Percentiles rank a stretch among this genome's conserved stretches.
Conservation (phyloP, 1,139 yeast species). For the Scheffersomyces lignicola region DNA sequence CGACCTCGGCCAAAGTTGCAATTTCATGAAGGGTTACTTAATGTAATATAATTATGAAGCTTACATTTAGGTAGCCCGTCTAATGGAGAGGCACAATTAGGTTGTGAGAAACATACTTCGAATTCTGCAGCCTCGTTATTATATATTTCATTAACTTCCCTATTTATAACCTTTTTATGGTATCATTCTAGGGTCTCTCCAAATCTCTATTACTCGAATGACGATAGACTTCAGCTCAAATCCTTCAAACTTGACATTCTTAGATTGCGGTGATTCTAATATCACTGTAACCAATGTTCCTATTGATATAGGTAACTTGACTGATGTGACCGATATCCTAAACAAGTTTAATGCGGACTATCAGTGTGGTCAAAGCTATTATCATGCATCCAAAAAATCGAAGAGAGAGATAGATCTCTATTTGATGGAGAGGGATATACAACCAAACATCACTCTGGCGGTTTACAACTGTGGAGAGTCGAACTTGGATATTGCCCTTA, state of each 20-base stretch:
- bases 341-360: background rate
- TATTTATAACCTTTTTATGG: too few species aligned
- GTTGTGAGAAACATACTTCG: too few species aligned
- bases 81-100: too few species aligned
- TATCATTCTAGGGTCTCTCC: too few species aligned
- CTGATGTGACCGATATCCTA: background rate
- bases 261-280: background rate
- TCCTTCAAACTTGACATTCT: conserved; percentile 1
- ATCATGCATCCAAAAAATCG: background rate
- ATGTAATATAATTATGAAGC: too few species aligned
- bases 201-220: too few species aligned
- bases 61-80: too few species aligned
- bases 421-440: background rate
- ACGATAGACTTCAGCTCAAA: background rate
- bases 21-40: too few species aligned
- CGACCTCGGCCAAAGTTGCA: too few species aligned
- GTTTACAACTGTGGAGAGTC: background rate
- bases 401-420: background rate
- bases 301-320: background rate
- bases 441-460: background rate
- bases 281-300: background rate
- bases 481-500: background rate
- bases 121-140: too few species aligned
- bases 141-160: too few species aligned
- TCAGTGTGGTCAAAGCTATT: background rate